Percentiles rank a stretch among this genome's conserved stretches.
These are phyloP conservation scores for Paramecium caudatum DNA, from an alignment of 73 alveolate species.

Conservation along the genomic window DNA sequence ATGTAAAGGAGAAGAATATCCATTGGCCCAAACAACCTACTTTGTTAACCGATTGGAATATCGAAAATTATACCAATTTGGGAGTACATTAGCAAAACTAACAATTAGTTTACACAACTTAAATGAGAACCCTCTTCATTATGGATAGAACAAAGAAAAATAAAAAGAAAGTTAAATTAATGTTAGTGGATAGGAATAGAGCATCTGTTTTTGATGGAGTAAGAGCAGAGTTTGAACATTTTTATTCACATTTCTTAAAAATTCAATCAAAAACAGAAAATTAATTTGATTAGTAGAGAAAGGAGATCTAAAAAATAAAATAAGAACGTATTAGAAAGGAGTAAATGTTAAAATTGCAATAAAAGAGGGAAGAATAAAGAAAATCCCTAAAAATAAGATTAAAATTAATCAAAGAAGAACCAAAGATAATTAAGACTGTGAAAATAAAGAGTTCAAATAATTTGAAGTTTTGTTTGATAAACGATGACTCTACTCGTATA, in stretches of 20 bases:
- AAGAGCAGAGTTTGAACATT: slow-evolving; percentile 57
- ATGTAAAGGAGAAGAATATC: not conserved
- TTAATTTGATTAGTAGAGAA: not conserved
- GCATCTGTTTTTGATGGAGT: slow-evolving; percentile 68
- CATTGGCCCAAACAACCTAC: slow-evolving; percentile 61
- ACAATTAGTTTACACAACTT: slow-evolving; percentile 1
- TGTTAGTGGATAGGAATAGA: slow-evolving; percentile 46
- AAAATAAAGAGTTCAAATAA: slow-evolving; percentile 52
- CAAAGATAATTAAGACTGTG: slow-evolving; percentile 40
- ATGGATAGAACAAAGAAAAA: slow-evolving; percentile 55
- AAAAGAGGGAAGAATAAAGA: slow-evolving; percentile 40
- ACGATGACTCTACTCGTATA: not conserved
- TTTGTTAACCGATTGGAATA: slow-evolving; percentile 10
- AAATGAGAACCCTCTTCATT: slow-evolving; percentile 2
- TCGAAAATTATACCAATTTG: slow-evolving; percentile 46
- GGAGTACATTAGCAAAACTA: not conserved
- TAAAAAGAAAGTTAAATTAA: slow-evolving; percentile 43
- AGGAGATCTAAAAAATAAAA: not conserved
- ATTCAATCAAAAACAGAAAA: not conserved
- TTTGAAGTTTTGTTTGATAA: not conserved
- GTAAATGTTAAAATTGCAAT: not conserved
- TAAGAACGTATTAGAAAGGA: slow-evolving; percentile 3
- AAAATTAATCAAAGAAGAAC: slow-evolving; percentile 17
- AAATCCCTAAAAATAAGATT: slow-evolving; percentile 20
- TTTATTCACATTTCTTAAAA: slow-evolving; percentile 7